Base-by-base conservation (phyloP, 441 rosid genomes). In the Breynia disticha region DNA sequence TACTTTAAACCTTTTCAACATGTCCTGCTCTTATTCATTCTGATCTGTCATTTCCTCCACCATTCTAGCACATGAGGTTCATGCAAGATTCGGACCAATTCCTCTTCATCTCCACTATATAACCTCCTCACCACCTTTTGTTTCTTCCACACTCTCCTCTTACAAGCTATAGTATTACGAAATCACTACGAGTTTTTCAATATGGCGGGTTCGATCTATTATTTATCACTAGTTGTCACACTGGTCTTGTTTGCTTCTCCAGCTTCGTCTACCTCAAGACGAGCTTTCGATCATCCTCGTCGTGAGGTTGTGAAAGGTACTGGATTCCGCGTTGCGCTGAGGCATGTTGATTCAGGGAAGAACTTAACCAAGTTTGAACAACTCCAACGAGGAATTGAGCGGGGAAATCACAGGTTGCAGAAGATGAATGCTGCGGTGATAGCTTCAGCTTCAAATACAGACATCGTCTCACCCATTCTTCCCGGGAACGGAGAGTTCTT, bases 401-500 rank as follows among this genome's bases (percentile, higher is more conserved):
- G 95, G 8, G 82, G 93, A 2, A 66, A 57, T n/a, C 74, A 69
- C 48, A 79, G 96, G 55, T 52, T 89, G n/a, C 71, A 86, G 46
- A 70, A 74, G 63, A 69, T 93, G 16, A 66, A 56, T 11, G 68
- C 66, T n/a, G 67, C 70, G 78, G 74, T 66, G 48, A 18, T 75
- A 59, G 82, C 78, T 0, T 66, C 89, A 0, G 43, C 46, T 11
- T 55, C 61, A 11, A 76, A 42, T 24, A 24, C 32, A 4, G 69
- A 67, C 3, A 18, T 86, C n/a, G 63, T 56, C 18, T 67, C 95
- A 9, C 78, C 90, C 1, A 60, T 88, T 41, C 68, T 71, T 39
- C 68, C 81, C 0, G 97, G 97, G 4, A 81, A 70, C 39, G 99
- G 99, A 0, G 97, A 93, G 72, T 93, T 77, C 74, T 71, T 89